phyloP scores from a whole-genome alignment of 768 basidiomycete species.

The Melanogaster broomeanus region DNA sequence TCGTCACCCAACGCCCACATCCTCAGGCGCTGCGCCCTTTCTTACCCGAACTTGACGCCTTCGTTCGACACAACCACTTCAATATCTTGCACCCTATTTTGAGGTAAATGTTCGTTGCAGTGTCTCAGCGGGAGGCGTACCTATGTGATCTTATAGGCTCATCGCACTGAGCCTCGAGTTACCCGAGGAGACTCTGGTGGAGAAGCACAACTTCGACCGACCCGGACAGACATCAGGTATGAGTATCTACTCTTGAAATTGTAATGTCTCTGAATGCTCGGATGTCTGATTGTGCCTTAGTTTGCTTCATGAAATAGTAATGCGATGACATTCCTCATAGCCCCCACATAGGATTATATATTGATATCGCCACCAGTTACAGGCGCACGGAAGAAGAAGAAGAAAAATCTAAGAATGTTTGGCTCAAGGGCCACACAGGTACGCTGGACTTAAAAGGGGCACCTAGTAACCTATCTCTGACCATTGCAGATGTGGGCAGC shows the following conservation, averaged over 20 bases:
- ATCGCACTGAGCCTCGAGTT: conserved; percentile 53
- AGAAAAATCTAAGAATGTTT: conserved; percentile 50
- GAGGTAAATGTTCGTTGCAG: conserved; percentile 28
- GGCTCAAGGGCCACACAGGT: conserved; percentile 64
- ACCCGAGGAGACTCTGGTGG: conserved; percentile 50
- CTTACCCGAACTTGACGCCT: conserved; percentile 51
- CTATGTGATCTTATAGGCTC: conserved; percentile 34
- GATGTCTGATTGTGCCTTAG: conserved; percentile 27
- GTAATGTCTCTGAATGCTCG: too few species aligned
- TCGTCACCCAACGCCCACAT: conserved; percentile 45
- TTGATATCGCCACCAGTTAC: conserved; percentile 36
- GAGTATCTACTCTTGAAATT: background rate
- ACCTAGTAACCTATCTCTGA: conserved; percentile 12
- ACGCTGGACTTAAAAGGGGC: background rate
- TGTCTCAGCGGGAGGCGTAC: background rate
- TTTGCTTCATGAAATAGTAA: conserved; percentile 69
- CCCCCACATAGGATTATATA: background rate
- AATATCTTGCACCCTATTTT: conserved; percentile 50
- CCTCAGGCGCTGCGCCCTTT: conserved; percentile 49
- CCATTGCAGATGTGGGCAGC: conserved; percentile 53
- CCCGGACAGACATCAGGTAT: conserved; percentile 41
- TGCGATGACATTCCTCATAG: conserved; percentile 6
- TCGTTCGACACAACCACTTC: conserved; percentile 52
- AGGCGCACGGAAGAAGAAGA: conserved; percentile 53
- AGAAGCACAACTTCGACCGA: conserved; percentile 46